phyloP scores from a whole-genome alignment of 2,329 filamentous ascomycete genomes.

The Fusarium sororula region DNA sequence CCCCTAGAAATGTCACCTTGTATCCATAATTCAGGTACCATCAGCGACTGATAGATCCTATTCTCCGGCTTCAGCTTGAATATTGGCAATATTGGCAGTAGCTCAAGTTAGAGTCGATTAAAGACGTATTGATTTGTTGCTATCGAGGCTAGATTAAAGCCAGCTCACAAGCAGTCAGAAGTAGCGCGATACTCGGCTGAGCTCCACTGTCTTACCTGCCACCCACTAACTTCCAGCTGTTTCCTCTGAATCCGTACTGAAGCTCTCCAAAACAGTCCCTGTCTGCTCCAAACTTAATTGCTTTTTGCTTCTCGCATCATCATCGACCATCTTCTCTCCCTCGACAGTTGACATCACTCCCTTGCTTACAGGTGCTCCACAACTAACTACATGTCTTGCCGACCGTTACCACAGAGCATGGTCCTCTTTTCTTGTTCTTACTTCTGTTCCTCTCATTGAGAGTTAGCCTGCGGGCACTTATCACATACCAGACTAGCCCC shows the following conservation, averaged over 20 bases:
- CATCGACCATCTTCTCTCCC: background rate
- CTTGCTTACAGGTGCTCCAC: conserved; percentile 20
- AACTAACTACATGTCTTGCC: conserved; percentile 28
- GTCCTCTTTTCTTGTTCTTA: conserved; percentile 8
- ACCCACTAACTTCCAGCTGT: background rate
- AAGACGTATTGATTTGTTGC: background rate
- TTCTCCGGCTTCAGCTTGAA: background rate
- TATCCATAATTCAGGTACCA: background rate
- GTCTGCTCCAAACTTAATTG: background rate
- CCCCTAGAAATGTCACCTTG: background rate
- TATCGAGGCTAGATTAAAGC: background rate
- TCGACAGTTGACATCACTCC: conserved; percentile 3
- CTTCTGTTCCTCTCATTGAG: background rate
- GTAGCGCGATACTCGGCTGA: background rate
- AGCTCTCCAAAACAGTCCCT: background rate
- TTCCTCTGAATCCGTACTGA: background rate
- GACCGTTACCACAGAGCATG: conserved; percentile 4
- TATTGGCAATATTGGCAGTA: background rate
- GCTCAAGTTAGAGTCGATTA: background rate
- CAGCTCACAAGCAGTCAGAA: background rate
- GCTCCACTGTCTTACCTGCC: background rate
- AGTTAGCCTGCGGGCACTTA: background rate
- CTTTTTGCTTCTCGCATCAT: conserved; percentile 27
- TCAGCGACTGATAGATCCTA: background rate
- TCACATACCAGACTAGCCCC: conserved; percentile 18